These are phyloP conservation scores for Nicotiana sylvestris DNA, from an alignment of 257 asterid species.

Conservation along the genomic window DNA sequence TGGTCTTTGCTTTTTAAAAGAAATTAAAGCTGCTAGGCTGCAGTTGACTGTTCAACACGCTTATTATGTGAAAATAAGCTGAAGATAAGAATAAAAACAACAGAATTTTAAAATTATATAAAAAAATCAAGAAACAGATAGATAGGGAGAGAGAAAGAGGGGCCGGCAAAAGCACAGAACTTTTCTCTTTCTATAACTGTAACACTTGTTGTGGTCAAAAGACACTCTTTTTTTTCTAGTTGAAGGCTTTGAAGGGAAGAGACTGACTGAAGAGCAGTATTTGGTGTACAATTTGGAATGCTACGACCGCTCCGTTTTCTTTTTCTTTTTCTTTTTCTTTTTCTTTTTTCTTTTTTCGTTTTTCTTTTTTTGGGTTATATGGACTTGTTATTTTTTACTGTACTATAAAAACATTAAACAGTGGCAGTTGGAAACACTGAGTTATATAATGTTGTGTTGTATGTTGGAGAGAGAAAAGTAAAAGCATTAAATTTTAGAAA, in stretches of 20 bases:
- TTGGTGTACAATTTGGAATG: background rate
- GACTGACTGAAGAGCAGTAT: background rate
- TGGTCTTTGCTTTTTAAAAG: slow-evolving; percentile 29
- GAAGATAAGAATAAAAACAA: slow-evolving; percentile 9
- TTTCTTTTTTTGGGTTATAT: background rate
- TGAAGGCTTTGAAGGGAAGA: background rate
- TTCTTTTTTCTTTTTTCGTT: too few species aligned
- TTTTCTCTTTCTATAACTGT: slow-evolving; percentile 27
- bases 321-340: too few species aligned
- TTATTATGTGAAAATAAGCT: background rate
- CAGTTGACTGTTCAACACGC: slow-evolving; percentile 84
- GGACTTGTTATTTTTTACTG: background rate
- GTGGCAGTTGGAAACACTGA: background rate
- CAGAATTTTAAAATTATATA: background rate
- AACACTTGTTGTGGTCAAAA: slow-evolving; percentile 17
- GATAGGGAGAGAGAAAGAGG: slow-evolving; percentile 4
- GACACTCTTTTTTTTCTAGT: background rate
- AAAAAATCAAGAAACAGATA: background rate
- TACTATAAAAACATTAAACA: background rate
- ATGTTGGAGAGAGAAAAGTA: background rate
- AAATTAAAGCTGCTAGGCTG: slow-evolving; percentile 19
- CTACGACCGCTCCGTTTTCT: background rate
- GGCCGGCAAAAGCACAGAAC: slow-evolving; percentile 32
- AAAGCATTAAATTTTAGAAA: background rate
- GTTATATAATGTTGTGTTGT: background rate